Evolutionary conservation across 305 asterid species (phyloP).

Genomic region (Ilex paraguariensis): DNA sequence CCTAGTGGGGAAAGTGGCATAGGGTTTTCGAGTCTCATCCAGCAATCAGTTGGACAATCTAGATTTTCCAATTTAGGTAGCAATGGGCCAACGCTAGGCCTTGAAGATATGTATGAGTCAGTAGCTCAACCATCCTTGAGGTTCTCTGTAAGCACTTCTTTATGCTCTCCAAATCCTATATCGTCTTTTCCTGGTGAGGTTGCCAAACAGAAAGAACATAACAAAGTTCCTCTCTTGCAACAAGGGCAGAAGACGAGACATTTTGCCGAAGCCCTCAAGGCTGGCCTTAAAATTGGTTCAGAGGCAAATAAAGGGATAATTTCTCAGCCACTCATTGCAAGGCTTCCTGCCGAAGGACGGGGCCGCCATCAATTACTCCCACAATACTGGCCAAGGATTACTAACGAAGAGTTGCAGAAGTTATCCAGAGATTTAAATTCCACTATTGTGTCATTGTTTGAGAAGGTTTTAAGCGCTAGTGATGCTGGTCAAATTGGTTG

Average conservation of each 20-base stretch:
- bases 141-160: too few relatives aligned
- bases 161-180: not conserved
- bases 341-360: not conserved
- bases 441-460: conserved; percentile 74
- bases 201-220: not conserved
- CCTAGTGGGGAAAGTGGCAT: too few relatives aligned
- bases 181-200: not conserved
- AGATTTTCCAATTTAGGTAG: not conserved
- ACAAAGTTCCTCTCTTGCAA: not conserved
- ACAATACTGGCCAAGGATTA: not conserved
- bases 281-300: not conserved
- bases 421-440: conserved; percentile 46
- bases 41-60: too few relatives aligned
- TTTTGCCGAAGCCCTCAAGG: not conserved
- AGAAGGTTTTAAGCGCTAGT: conserved; percentile 94
- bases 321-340: not conserved
- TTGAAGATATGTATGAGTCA: not conserved
- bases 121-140: not conserved
- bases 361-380: not conserved
- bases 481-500: conserved; percentile 99
- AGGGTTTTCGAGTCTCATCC: too few relatives aligned
- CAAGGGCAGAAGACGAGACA: not conserved
- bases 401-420: not conserved
- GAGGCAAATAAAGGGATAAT: not conserved
- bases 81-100: not conserved